phyloP scores from a whole-genome alignment of 1,284 basidiomycete genomes.

The Cystobasidium slooffiae region DNA sequence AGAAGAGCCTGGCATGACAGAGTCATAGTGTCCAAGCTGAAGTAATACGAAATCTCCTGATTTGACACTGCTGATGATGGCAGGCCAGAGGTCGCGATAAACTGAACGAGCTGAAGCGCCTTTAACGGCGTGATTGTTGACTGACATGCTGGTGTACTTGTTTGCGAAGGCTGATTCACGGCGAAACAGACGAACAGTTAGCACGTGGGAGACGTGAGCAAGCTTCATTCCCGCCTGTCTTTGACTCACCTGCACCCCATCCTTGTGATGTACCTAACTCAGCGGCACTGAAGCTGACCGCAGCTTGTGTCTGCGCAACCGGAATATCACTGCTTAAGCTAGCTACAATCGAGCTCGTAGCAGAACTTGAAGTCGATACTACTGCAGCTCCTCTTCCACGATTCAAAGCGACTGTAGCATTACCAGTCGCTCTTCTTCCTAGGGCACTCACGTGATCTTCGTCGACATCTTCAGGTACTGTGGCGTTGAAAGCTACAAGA shows the following conservation, averaged over 20 bases:
- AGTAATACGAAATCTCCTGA: slow-evolving; percentile 35
- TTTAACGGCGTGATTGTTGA: slow-evolving; percentile 36
- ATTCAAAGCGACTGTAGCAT: not conserved
- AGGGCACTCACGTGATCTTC: slow-evolving; percentile 23
- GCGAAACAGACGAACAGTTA: too few relatives aligned
- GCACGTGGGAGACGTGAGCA: too few relatives aligned
- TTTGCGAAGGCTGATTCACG: slow-evolving; percentile 38
- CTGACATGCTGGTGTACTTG: slow-evolving; percentile 41
- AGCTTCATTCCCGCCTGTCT: too few relatives aligned
- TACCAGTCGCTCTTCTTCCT: slow-evolving; percentile 22
- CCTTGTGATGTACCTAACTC: slow-evolving; percentile 38
- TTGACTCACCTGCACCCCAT: slow-evolving; percentile 41
- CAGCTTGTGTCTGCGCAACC: not conserved
- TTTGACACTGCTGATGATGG: slow-evolving; percentile 28
- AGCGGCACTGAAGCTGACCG: slow-evolving; percentile 24
- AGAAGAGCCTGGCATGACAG: slow-evolving; percentile 10
- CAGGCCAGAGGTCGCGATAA: slow-evolving; percentile 29
- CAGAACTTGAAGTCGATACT: not conserved
- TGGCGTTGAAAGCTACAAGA: slow-evolving; percentile 23
- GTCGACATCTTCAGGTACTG: slow-evolving; percentile 21
- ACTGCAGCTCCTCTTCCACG: not conserved
- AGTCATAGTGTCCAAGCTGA: slow-evolving; percentile 37
- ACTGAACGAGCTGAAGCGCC: slow-evolving; percentile 30
- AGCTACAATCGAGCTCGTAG: not conserved
- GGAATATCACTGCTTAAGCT: slow-evolving; percentile 9